Evolutionary conservation across 208 protist species (phyloP), one percentile per base, ranked within the genome.

Genomic region (Leishmania lainsoni): DNA sequence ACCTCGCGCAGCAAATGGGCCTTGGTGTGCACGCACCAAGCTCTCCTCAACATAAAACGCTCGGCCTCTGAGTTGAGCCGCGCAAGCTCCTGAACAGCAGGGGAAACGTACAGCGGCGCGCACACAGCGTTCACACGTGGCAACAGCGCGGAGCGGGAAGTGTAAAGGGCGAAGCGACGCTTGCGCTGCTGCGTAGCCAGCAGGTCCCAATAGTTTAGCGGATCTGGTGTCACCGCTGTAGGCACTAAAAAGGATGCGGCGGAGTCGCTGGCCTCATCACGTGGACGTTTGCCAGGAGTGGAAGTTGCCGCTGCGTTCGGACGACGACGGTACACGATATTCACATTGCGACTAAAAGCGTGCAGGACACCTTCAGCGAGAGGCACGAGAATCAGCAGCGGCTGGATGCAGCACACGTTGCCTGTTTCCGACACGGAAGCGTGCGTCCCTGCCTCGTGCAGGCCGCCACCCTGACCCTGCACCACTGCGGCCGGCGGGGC

Each of bases 21-120:
- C 76, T 92, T 94, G 66, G 89, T 93, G 61, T 87, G 72, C 17
- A 93, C 80, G 5, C 74, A 72, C 87, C 88, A 94, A 76, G 85
- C 86, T 4, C 87, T 81, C 73, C 79, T 49, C 63, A 94, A 66
- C 86, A 97, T 93, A 10, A 54, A 39, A 16, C 85, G 80, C 87
- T 97, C 93, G 8, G 93, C 92, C 22, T 81, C 78, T 9, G 80
- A 63, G 78, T 93, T 94, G 4, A 94, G 84, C 48, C 51, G 73
- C 3, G 92, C 86, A 48, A 90, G 87, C 42, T 87, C 81, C 4
- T 76, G 87, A 52, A 93, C 70, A 4, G 92, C 92, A 22, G 91
- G 93, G 16, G 93, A 93, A 35, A 93, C 71, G 59, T 89, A 91
- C 12, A 87, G 73, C 4, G 74, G 74, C 8, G 75, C 79, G 66